Percentiles rank a stretch among this genome's conserved stretches.
These are phyloP conservation scores for Metschnikowia reukaufii DNA, from an alignment of 805 yeast species.

Conservation along the genomic window DNA sequence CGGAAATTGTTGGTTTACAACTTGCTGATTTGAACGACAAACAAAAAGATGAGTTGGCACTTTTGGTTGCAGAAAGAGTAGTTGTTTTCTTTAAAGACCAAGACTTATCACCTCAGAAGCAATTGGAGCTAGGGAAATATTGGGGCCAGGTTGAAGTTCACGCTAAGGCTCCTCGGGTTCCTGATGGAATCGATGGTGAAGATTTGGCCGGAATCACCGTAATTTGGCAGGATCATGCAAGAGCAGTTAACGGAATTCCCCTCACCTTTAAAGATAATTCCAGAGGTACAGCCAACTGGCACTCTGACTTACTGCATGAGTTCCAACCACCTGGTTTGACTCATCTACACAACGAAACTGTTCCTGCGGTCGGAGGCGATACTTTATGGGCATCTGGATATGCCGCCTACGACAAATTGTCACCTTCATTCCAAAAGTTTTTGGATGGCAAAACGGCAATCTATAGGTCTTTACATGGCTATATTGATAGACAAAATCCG, in stretches of 20 bases:
- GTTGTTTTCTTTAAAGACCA: background rate
- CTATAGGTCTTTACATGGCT: conserved; percentile 38
- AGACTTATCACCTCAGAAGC: background rate
- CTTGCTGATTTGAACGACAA: background rate
- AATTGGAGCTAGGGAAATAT: background rate
- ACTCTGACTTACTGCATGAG: conserved; percentile 55
- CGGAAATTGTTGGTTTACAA: background rate
- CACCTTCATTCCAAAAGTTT: background rate
- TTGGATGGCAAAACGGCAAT: conserved; percentile 29
- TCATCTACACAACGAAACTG: conserved; percentile 49
- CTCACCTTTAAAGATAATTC: conserved; percentile 27
- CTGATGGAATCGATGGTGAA: conserved; percentile 9
- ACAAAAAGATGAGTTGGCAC: background rate
- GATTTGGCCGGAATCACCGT: conserved; percentile 24
- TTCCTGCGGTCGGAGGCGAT: conserved; percentile 53
- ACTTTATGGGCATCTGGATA: conserved; percentile 39
- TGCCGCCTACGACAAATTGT: background rate
- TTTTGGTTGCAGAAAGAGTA: background rate
- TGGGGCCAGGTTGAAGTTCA: conserved; percentile 19
- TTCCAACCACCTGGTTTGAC: conserved; percentile 55
- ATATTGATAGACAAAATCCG: conserved; percentile 32
- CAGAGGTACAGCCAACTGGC: conserved; percentile 24
- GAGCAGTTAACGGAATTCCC: conserved; percentile 19
- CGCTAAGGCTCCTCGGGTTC: conserved; percentile 14
- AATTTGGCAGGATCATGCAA: conserved; percentile 29